Evolutionary conservation across 768 basidiomycete genomes (phyloP).

Genomic region (Obba rivulosa): DNA sequence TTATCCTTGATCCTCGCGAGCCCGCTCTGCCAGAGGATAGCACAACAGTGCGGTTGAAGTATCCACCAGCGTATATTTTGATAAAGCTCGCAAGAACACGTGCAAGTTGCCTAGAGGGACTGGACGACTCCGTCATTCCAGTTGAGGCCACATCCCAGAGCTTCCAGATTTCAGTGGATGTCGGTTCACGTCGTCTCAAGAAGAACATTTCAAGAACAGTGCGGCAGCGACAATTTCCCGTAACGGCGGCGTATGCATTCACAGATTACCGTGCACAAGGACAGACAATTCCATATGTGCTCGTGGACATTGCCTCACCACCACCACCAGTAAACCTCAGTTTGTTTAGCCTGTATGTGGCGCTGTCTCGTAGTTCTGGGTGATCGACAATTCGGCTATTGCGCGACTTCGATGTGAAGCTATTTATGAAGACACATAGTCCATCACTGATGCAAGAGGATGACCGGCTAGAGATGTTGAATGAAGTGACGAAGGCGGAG

Average conservation of each 20-base stretch:
- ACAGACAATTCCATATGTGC: constrained; percentile 31
- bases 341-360: constrained; percentile 36
- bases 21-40: constrained; percentile 2
- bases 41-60: constrained; percentile 19
- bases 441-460: too few species aligned
- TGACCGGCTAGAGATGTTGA: too few species aligned
- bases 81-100: constrained; percentile 28
- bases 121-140: constrained; percentile 28
- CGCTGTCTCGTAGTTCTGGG: constrained; percentile 32
- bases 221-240: constrained; percentile 22
- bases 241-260: constrained; percentile 37
- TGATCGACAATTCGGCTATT: constrained; percentile 22
- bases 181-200: constrained; percentile 1
- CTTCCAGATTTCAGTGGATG: constrained; percentile 15
- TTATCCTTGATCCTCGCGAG: constrained; percentile 29
- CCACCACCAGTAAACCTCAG: constrained; percentile 24
- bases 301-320: constrained; percentile 35
- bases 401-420: constrained; percentile 22
- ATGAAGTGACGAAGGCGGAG: too few species aligned
- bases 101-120: constrained; percentile 19
- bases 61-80: constrained; percentile 27
- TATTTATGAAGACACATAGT: constrained; percentile 27
- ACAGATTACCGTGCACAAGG: too few species aligned
- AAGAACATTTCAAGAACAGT: constrained; percentile 5
- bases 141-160: constrained; percentile 18